Evolutionary conservation across 306 rosid species (phyloP).

Genomic region (Rosa chinensis): DNA sequence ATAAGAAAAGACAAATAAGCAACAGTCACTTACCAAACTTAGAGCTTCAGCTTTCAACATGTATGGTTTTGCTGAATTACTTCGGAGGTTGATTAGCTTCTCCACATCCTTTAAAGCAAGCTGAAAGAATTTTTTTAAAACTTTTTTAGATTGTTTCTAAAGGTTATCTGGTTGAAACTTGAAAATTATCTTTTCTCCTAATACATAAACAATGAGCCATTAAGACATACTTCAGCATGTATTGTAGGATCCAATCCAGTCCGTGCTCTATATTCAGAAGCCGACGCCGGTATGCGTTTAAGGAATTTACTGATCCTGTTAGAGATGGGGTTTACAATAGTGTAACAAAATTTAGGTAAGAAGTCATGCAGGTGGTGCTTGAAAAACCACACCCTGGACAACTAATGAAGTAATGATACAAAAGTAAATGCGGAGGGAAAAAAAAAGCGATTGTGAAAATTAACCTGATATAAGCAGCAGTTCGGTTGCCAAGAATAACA

Average conservation of each 20-base stretch:
- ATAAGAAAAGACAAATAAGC: background rate
- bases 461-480: constrained; percentile 87
- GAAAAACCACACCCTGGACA: background rate
- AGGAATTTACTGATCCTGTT: constrained; percentile 77
- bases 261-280: constrained; percentile 79
- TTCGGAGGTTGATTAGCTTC: constrained; percentile 54
- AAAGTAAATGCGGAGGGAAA: background rate
- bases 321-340: constrained; percentile 23
- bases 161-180: constrained; percentile 10
- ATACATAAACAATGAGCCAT: constrained; percentile 27
- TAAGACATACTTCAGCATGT: constrained; percentile 77
- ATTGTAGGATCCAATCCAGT: constrained; percentile 94
- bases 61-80: constrained; percentile 63
- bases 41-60: constrained; percentile 75
- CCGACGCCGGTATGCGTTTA: constrained; percentile 61
- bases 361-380: constrained; percentile 3
- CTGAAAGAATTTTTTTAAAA: too few relatives aligned
- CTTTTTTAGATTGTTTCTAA: constrained; percentile 13
- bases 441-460: constrained; percentile 15
- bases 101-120: constrained; percentile 95
- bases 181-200: constrained; percentile 20
- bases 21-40: constrained; percentile 52
- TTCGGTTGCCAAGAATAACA: constrained; percentile 73
- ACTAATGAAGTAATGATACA: background rate
- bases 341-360: constrained; percentile 28